Conservation (phyloP, 257 asterid species). For the Coffea eugenioides region DNA sequence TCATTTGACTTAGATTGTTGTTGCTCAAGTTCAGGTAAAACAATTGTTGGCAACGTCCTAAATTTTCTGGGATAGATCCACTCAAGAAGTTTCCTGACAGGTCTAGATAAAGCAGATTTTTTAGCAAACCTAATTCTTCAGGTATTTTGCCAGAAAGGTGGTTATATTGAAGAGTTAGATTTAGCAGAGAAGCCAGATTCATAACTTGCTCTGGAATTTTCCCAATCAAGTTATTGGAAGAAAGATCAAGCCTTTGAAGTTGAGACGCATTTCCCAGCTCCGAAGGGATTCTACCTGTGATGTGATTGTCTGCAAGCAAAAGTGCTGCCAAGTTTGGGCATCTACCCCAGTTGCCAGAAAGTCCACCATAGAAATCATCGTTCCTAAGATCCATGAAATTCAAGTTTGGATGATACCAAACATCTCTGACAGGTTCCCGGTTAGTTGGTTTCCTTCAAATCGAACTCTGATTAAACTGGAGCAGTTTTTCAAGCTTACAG, state of each 20-base stretch:
- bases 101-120: conserved; percentile 15
- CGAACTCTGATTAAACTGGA: conserved; percentile 25
- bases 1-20: conserved; percentile 22
- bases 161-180: conserved; percentile 25
- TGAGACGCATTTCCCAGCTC: conserved; percentile 20
- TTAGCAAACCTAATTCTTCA: conserved; percentile 18
- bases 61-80: conserved; percentile 34
- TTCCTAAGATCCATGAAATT: conserved; percentile 25
- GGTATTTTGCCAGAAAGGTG: conserved; percentile 34
- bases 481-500: conserved; percentile 40
- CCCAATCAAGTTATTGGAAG: conserved; percentile 29
- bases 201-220: conserved; percentile 27
- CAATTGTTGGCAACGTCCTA: conserved; percentile 24
- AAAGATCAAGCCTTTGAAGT: conserved; percentile 28
- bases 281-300: conserved; percentile 34
- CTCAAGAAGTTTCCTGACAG: conserved; percentile 27
- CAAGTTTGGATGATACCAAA: conserved; percentile 36
- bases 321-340: conserved; percentile 22
- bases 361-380: conserved; percentile 34
- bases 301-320: conserved; percentile 27
- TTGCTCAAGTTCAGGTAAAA: conserved; percentile 28
- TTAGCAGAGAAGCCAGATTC: conserved; percentile 18
- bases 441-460: conserved; percentile 29
- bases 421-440: conserved; percentile 29
- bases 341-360: conserved; percentile 37